Evolutionary conservation across 1,139 yeast species (phyloP), one percentile per base, ranked within the genome.

Genomic region (Lodderomyces beijingensis): DNA sequence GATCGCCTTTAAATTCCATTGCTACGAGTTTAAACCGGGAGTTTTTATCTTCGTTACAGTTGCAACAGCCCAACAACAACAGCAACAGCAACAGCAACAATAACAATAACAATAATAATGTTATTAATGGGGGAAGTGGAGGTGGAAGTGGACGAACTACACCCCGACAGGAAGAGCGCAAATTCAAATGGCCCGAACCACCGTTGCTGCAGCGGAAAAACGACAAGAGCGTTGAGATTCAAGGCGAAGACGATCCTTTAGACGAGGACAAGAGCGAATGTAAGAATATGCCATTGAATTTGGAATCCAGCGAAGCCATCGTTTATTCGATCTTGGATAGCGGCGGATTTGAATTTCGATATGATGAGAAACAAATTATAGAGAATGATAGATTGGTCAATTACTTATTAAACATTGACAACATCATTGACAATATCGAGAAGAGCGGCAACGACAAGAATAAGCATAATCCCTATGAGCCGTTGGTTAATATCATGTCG

Each of bases 331-430:
- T 46, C 4, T 37, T 59, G 13, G 42, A 40, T 12, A 39, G 38
- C 15, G 64, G 65, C 5, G 62, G 62, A 10, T 49, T 54, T 28
- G 36, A 33, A 5, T 57, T 44, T 36, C 31, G 35, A 8, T 37
- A 49, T 14, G 35, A 43, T 17, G 41, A 41, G 10, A 33, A 33
- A n/a, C 43, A 41, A 9, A 39, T 50, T 16, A 38, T 44, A n/a
- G 44, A 44, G 21, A 59, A 56, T 33, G 56, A 54, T 4, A 59
- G 53, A 8, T 41, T 63, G 28, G 54, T 59, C 6, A 53, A 55
- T 28, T 57, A 59, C 34, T 43, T 62, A 27, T 40, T 64, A 13
- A 61, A 62, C 34, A 57, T 64, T 25, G 71, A 65, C 40, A 47
- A 53, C 4, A 51, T 59, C 9, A 38, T 51, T n/a, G 53, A 50